Evolutionary conservation across 1,284 basidiomycete genomes (phyloP).

Genomic region (Coniophora puteana): DNA sequence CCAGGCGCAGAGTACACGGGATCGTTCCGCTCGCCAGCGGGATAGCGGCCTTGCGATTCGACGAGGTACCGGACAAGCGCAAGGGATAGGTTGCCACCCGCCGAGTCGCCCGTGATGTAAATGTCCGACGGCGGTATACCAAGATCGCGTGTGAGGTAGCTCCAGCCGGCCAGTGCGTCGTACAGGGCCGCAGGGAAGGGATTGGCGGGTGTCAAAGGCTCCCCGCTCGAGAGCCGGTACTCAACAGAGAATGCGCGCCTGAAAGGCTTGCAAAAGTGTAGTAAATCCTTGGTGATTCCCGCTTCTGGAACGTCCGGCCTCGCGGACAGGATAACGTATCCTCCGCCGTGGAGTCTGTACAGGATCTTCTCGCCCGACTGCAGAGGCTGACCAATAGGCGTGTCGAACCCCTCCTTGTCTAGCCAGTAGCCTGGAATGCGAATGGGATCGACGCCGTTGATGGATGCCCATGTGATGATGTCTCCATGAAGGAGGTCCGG

Average conservation of each 20-base stretch:
- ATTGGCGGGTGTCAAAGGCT: slow-evolving; percentile 14
- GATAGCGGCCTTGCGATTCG: too few relatives aligned
- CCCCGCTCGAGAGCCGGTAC: slow-evolving; percentile 18
- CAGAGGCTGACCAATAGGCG: slow-evolving; percentile 27
- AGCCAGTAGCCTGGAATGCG: slow-evolving; percentile 55
- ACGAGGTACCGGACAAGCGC: slow-evolving; percentile 27
- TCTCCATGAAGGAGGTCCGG: too few relatives aligned
- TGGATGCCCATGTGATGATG: too few relatives aligned
- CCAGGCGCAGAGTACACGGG: slow-evolving; percentile 24
- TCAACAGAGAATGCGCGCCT: slow-evolving; percentile 6
- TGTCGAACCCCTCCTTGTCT: slow-evolving; percentile 35
- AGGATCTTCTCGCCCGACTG: slow-evolving; percentile 53
- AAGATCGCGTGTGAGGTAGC: slow-evolving; percentile 32
- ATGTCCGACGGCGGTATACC: slow-evolving; percentile 36
- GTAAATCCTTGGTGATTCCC: too few relatives aligned
- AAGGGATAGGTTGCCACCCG: slow-evolving; percentile 46
- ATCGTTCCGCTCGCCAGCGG: too few relatives aligned
- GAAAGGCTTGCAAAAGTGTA: too few relatives aligned
- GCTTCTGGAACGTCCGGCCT: too few relatives aligned
- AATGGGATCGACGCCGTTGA: slow-evolving; percentile 38
- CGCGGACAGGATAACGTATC: too few relatives aligned
- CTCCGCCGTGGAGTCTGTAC: slow-evolving; percentile 49
- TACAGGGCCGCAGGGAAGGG: slow-evolving; percentile 41
- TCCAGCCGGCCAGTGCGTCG: slow-evolving; percentile 37
- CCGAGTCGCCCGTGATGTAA: slow-evolving; percentile 46